Conservation (phyloP, 768 basidiomycete genomes). For the Pisolithus microcarpus region DNA sequence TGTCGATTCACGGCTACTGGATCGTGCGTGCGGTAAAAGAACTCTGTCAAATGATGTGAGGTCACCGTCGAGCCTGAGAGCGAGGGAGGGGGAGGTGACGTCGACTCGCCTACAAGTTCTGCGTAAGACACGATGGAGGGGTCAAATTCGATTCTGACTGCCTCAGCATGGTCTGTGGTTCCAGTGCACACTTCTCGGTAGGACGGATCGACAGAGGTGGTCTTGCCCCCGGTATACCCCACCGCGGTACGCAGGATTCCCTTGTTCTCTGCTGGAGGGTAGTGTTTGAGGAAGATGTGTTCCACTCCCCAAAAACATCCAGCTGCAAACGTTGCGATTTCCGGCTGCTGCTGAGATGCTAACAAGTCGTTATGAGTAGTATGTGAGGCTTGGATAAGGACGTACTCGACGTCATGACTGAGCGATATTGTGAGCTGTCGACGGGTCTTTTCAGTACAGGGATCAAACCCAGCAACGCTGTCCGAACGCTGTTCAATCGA, state of each 20-base stretch:
- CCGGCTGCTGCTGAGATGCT: constrained; percentile 36
- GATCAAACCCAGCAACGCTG: constrained; percentile 7
- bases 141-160: constrained; percentile 81
- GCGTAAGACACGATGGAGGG: constrained; percentile 69
- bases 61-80: background rate
- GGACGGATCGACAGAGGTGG: constrained; percentile 45
- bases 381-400: constrained; percentile 6
- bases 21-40: constrained; percentile 93
- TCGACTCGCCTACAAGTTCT: constrained; percentile 72
- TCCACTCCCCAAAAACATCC: constrained; percentile 88
- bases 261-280: constrained; percentile 61
- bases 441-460: constrained; percentile 11
- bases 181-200: constrained; percentile 79
- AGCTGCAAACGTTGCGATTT: constrained; percentile 40
- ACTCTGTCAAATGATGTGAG: constrained; percentile 42
- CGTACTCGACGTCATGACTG: constrained; percentile 31
- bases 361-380: constrained; percentile 3
- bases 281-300: constrained; percentile 78
- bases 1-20: constrained; percentile 80
- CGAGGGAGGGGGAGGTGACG: background rate
- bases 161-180: constrained; percentile 82
- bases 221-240: constrained; percentile 73
- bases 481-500: constrained; percentile 8
- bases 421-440: constrained; percentile 29
- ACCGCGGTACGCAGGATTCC: constrained; percentile 70